phyloP scores from a whole-genome alignment of 108 stramenopile species.

The Halocafeteria seosinensis region DNA sequence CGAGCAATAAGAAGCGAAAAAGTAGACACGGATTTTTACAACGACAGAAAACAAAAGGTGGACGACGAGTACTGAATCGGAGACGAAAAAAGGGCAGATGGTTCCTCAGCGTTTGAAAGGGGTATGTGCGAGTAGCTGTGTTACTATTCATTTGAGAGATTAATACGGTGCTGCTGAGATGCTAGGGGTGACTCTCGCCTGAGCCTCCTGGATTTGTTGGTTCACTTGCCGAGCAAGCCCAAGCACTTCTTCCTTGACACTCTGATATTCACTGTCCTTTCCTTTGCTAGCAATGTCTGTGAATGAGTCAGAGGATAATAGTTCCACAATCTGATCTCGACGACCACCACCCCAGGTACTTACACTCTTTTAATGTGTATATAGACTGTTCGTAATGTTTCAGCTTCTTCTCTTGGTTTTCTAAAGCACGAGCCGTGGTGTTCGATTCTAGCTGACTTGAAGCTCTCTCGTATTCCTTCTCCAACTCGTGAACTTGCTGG shows the following conservation, averaged over 20 bases:
- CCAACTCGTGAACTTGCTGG: slow-evolving; percentile 22
- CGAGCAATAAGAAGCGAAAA: slow-evolving; percentile 5
- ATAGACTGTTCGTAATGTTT: slow-evolving; percentile 37
- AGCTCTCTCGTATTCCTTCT: not conserved
- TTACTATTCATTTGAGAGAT: too few relatives aligned
- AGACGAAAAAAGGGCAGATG: slow-evolving; percentile 5
- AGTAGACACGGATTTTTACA: slow-evolving; percentile 6
- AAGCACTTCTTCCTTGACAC: not conserved
- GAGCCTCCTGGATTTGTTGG: not conserved
- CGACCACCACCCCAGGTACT: too few relatives aligned
- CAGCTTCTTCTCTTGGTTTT: slow-evolving; percentile 26
- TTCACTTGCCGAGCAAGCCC: not conserved
- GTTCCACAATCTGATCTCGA: too few relatives aligned
- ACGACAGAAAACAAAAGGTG: not conserved
- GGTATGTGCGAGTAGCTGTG: not conserved
- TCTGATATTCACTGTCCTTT: not conserved
- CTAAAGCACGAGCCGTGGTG: slow-evolving; percentile 14
- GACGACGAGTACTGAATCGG: slow-evolving; percentile 1
- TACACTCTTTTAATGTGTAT: slow-evolving; percentile 32
- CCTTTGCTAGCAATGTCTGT: not conserved
- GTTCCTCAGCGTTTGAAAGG: not conserved
- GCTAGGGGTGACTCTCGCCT: not conserved
- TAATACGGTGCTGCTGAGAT: not conserved
- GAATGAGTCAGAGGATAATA: not conserved
- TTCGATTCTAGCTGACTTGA: slow-evolving; percentile 4